These are phyloP conservation scores for Coemansia sp. DNA, from an alignment of 192 early-diverging fungal species.

Conservation along the genomic window DNA sequence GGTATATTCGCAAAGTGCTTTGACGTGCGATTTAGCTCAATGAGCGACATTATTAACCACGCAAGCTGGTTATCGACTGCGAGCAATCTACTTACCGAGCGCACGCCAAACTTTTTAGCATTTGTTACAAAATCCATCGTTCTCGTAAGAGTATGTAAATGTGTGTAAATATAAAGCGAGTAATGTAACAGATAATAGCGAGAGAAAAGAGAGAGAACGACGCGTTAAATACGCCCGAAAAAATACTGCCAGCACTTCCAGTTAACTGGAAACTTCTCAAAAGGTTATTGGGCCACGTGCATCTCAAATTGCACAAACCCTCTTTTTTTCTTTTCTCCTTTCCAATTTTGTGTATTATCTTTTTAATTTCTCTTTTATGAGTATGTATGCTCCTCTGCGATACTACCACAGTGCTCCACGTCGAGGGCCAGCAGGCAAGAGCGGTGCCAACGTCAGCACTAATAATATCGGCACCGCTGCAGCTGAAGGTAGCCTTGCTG, in stretches of 20 bases:
- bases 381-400: constrained; percentile 20
- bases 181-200: neutral
- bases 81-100: constrained; percentile 44
- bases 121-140: constrained; percentile 49
- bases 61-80: neutral
- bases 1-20: neutral
- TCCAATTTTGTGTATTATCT: neutral
- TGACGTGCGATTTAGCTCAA: neutral
- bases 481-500: neutral
- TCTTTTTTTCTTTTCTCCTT: neutral
- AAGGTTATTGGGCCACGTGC: neutral
- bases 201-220: neutral
- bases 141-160: constrained; percentile 1
- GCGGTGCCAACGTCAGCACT: neutral
- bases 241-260: neutral
- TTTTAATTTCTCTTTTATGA: neutral
- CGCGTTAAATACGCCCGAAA: neutral
- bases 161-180: neutral
- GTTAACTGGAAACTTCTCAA: neutral
- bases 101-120: constrained; percentile 43
- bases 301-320: neutral
- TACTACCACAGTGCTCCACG: constrained; percentile 12
- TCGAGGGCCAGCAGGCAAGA: constrained; percentile 1
- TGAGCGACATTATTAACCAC: neutral
- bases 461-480: neutral